A percentile compares a stretch with the other conserved stretches of the same genome.
Conservation (phyloP, 441 rosid genomes). For the Populus hybrid region DNA sequence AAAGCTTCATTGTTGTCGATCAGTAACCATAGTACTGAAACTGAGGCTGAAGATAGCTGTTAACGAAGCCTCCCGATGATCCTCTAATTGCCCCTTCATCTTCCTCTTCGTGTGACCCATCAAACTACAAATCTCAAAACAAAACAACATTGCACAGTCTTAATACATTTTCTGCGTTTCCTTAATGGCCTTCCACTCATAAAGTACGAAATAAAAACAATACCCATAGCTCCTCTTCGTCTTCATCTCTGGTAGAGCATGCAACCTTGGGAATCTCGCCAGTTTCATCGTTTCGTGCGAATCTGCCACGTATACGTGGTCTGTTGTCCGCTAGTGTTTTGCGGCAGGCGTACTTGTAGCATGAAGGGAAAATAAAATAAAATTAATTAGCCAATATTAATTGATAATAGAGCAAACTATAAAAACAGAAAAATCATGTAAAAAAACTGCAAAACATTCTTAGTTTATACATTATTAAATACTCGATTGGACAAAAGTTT, state of each 20-base stretch:
- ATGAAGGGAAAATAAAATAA: neutral
- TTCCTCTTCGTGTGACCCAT: slow-evolving; percentile 51
- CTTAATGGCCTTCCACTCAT: neutral
- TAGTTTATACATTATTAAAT: too few relatives aligned
- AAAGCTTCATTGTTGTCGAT: neutral
- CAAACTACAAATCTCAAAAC: slow-evolving; percentile 27
- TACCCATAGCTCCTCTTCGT: slow-evolving; percentile 71
- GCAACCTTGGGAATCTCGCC: slow-evolving; percentile 51
- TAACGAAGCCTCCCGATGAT: neutral
- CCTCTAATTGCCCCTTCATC: slow-evolving; percentile 26
- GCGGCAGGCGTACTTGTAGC: slow-evolving; percentile 73
- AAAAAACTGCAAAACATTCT: too few relatives aligned
- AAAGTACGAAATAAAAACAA: neutral
- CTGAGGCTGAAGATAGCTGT: slow-evolving; percentile 24
- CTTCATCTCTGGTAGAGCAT: slow-evolving; percentile 50
- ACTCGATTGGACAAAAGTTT: too few relatives aligned
- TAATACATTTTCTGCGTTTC: neutral
- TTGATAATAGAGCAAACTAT: too few relatives aligned
- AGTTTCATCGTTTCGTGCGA: slow-evolving; percentile 82
- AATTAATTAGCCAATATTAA: neutral
- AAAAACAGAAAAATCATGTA: too few relatives aligned
- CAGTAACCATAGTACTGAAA: slow-evolving; percentile 33
- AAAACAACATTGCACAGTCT: neutral
- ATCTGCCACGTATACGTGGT: slow-evolving; percentile 90
- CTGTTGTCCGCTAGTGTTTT: slow-evolving; percentile 94